Evolutionary conservation across 2,329 filamentous ascomycete genomes (phyloP).

Genomic region (Xylariaceae sp.): DNA sequence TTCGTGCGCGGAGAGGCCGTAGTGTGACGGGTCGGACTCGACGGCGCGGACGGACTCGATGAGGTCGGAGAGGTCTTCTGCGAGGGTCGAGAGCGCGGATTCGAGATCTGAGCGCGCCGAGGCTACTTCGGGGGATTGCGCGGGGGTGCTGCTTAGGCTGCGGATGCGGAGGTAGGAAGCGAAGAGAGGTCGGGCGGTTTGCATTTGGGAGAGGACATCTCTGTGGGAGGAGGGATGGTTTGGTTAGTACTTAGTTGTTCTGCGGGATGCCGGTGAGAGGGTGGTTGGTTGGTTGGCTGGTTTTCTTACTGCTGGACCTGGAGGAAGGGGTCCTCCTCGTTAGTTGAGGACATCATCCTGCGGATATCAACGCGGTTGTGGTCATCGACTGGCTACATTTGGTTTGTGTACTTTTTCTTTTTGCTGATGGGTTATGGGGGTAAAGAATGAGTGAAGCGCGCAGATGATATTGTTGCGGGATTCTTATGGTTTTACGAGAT

Average conservation of each 20-base stretch:
- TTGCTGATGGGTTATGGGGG: no score
- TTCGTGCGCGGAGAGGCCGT: conserved; percentile 79
- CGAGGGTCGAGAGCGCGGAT: conserved; percentile 61
- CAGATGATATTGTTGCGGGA: no score
- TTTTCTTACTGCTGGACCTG: conserved; percentile 62
- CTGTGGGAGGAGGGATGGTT: conserved; percentile 41
- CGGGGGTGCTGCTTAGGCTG: conserved; percentile 64
- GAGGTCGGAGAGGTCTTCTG: conserved; percentile 84
- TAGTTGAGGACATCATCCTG: conserved; percentile 64
- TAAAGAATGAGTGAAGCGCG: no score
- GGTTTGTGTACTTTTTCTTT: no score
- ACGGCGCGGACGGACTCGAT: conserved; percentile 81
- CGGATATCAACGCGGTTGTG: conserved; percentile 20
- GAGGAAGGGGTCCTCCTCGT: conserved; percentile 67
- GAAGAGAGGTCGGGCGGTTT: conserved; percentile 79
- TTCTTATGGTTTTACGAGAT: no score
- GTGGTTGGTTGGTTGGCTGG: conserved; percentile 7
- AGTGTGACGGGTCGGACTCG: conserved; percentile 81
- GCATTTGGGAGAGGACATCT: conserved; percentile 82
- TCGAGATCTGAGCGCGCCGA: conserved; percentile 69
- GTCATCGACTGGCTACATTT: conserved; percentile 27
- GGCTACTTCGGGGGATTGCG: conserved; percentile 78
- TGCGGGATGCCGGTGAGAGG: conserved; percentile 5
- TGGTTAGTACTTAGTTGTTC: background rate
- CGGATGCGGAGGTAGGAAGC: conserved; percentile 94